Conservation (phyloP, 805 yeast genomes). For the Saccharomycopsis olivae region DNA sequence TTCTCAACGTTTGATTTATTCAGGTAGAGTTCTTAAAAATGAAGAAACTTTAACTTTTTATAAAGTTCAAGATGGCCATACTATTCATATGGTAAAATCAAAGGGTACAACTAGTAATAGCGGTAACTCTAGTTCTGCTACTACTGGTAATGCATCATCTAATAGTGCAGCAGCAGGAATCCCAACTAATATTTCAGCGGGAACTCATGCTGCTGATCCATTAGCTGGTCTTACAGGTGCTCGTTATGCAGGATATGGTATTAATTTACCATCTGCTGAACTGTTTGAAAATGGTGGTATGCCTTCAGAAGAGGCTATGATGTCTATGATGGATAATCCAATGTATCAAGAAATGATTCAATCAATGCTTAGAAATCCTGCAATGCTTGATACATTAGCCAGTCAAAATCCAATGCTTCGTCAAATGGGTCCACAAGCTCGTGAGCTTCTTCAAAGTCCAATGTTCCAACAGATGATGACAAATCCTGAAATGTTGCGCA, state of each 20-base stretch:
- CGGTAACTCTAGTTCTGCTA: slow-evolving; percentile 22
- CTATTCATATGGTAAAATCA: slow-evolving; percentile 82
- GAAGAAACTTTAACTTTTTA: slow-evolving; percentile 62
- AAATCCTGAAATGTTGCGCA: slow-evolving; percentile 79
- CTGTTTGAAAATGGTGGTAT: slow-evolving; percentile 92
- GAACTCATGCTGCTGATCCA: slow-evolving; percentile 82
- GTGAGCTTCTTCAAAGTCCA: slow-evolving; percentile 78
- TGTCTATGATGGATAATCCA: slow-evolving; percentile 71
- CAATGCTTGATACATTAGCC: slow-evolving; percentile 74
- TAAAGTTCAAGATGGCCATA: slow-evolving; percentile 77
- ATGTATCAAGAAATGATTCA: slow-evolving; percentile 73
- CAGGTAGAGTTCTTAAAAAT: slow-evolving; percentile 90
- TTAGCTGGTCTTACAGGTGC: slow-evolving; percentile 91
- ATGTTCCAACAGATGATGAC: slow-evolving; percentile 67
- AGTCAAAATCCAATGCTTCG: slow-evolving; percentile 77
- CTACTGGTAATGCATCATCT: slow-evolving; percentile 20
- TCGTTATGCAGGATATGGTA: slow-evolving; percentile 79
- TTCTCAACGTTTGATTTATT: slow-evolving; percentile 83
- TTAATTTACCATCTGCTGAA: slow-evolving; percentile 76
- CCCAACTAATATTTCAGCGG: slow-evolving; percentile 79
- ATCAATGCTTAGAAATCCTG: slow-evolving; percentile 76
- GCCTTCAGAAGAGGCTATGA: slow-evolving; percentile 69
- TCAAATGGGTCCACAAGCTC: slow-evolving; percentile 80
- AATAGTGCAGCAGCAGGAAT: slow-evolving; percentile 28
- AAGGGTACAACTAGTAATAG: slow-evolving; percentile 37